These are phyloP conservation scores for Penicillium samsonianum DNA, from an alignment of 495 filamentous ascomycete species.

Conservation along the genomic window DNA sequence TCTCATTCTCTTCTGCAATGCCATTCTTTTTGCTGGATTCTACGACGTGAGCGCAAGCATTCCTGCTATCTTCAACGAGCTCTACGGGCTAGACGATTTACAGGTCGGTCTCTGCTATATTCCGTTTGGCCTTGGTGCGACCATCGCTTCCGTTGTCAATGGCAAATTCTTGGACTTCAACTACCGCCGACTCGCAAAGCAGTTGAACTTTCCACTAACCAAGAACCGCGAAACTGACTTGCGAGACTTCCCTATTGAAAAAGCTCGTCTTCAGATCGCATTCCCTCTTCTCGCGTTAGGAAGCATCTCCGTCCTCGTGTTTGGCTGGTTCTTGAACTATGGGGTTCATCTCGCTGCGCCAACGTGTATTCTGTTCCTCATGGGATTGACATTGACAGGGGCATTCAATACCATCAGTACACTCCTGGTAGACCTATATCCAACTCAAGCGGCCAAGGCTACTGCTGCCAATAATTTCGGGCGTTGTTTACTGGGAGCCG, in stretches of 20 bases:
- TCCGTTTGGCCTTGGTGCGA: slow-evolving; percentile 55
- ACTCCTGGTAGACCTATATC: slow-evolving; percentile 67
- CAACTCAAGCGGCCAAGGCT: slow-evolving; percentile 59
- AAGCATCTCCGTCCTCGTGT: slow-evolving; percentile 38
- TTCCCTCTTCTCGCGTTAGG: slow-evolving; percentile 41
- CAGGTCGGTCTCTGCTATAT: slow-evolving; percentile 53
- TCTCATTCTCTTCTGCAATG: slow-evolving; percentile 45
- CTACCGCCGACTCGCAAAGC: slow-evolving; percentile 43
- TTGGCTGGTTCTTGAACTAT: slow-evolving; percentile 43
- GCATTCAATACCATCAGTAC: slow-evolving; percentile 59
- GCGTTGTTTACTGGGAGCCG: slow-evolving; percentile 68
- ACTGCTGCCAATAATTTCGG: slow-evolving; percentile 72
- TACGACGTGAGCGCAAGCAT: slow-evolving; percentile 43
- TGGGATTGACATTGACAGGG: slow-evolving; percentile 57
- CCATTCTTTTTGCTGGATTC: slow-evolving; percentile 49
- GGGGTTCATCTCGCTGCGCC: slow-evolving; percentile 44
- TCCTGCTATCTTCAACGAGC: slow-evolving; percentile 41
- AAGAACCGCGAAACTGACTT: slow-evolving; percentile 55
- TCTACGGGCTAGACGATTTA: slow-evolving; percentile 51
- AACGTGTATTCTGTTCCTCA: slow-evolving; percentile 59
- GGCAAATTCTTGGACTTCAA: slow-evolving; percentile 70
- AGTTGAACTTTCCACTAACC: slow-evolving; percentile 47
- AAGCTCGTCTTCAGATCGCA: slow-evolving; percentile 58
- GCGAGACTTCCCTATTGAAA: slow-evolving; percentile 62
- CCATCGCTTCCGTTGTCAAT: slow-evolving; percentile 82